Base-by-base conservation (phyloP, 2,329 filamentous ascomycete species). In the Colletotrichum sp. region DNA sequence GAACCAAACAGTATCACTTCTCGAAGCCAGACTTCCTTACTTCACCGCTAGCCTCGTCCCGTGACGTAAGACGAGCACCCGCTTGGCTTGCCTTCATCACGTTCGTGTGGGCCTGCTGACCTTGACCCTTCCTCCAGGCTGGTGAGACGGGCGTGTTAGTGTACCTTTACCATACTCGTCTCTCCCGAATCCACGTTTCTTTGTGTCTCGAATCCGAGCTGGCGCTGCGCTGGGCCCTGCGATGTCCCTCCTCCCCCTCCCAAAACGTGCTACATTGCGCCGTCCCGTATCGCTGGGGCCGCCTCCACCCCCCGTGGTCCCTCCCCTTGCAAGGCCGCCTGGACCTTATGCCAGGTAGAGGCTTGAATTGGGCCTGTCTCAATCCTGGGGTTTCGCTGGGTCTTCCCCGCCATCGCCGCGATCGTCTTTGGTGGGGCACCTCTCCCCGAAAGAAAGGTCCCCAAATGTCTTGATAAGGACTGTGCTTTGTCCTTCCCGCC, bases 61-160 rank as follows among this genome's bases (percentile, higher is more conserved):
- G 70, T 76, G 73, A 76, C 69, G 69, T 76, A 73, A 73, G 70
- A 76, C 44, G 18, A 72, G 60, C 32, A 52, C n/a, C 67, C 55
- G 67, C 55, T 66, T 34, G 55, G 44, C 69, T 68, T 59, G 44
- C 44, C 44, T 44, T 24, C 39, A 39, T 55, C 72, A 60, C 68
- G 55, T 32, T 60, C 49, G 68, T 52, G 72, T 71, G 68, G 72
- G 36, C 72, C 72, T 67, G 72, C 68, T 75, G 72, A 75, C 72
- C 34, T 28, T 28, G 8, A 64, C 36, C 34, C 21, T 64, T 28
- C 21, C 65, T 16, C 18, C 65, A 52, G 44, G n/a, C 44, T 59
- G 28, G 44, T 16, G 44, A 39, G 66, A 24, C 32, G 32, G 62
- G 34, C 30, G 44, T 68, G 18, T 30, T 21, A 30, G 52, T 59